phyloP scores from a whole-genome alignment of 139 green algal genomes.

The Coelastrella sp. region DNA sequence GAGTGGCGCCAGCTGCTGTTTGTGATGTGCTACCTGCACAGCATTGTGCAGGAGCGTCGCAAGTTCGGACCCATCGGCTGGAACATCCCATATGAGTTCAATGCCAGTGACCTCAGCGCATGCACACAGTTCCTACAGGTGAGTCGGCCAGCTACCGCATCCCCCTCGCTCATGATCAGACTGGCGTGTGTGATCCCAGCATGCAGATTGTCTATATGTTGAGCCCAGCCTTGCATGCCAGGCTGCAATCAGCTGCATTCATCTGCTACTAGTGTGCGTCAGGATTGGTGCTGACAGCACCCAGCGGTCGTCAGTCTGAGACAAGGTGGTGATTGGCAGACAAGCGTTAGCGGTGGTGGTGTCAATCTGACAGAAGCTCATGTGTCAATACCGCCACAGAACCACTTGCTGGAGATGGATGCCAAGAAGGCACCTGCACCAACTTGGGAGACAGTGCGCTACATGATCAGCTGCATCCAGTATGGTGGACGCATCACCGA shows the following conservation, averaged over 20 bases:
- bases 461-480: conserved; percentile 95
- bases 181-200: too few relatives aligned
- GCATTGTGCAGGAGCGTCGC: conserved; percentile 89
- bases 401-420: conserved; percentile 96
- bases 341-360: too few relatives aligned
- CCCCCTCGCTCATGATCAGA: background rate
- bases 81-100: conserved; percentile 99
- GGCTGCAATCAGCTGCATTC: too few relatives aligned
- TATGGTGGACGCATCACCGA: conserved; percentile 98
- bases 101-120: conserved; percentile 89
- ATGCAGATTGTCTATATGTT: too few relatives aligned
- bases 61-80: conserved; percentile 97
- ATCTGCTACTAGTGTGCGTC: too few relatives aligned
- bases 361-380: background rate
- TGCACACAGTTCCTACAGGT: conserved; percentile 88
- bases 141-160: background rate
- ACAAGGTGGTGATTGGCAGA: too few relatives aligned
- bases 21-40: conserved; percentile 95
- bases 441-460: conserved; percentile 88
- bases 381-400: conserved; percentile 63
- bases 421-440: conserved; percentile 80
- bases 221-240: too few relatives aligned
- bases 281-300: too few relatives aligned
- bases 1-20: conserved; percentile 96
- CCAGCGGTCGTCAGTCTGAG: too few relatives aligned